Evolutionary conservation across 1,139 yeast species (phyloP).

Genomic region (Hansenula lynferdii): DNA sequence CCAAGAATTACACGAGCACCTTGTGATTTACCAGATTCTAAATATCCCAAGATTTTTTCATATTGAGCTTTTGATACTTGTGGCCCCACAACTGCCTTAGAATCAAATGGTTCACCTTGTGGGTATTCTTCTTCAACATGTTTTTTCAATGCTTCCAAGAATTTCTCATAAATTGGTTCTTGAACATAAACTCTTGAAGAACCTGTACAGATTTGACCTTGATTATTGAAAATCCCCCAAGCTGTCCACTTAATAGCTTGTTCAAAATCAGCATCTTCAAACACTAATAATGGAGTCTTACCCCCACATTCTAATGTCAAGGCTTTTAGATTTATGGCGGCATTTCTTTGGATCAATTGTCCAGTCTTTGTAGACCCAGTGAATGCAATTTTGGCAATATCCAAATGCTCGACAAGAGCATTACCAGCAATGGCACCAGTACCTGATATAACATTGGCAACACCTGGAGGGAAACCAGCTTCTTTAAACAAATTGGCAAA

Average conservation of each 20-base stretch:
- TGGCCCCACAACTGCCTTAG: conserved; percentile 66
- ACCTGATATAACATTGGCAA: conserved; percentile 57
- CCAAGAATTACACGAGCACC: conserved; percentile 68
- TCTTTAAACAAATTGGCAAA: conserved; percentile 49
- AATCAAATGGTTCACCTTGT: conserved; percentile 56
- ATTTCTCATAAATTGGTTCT: conserved; percentile 61
- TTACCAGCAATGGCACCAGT: conserved; percentile 52
- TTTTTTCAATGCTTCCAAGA: conserved; percentile 38
- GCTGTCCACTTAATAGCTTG: conserved; percentile 86
- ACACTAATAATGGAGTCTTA: conserved; percentile 69
- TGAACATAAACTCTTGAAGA: conserved; percentile 82
- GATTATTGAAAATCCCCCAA: conserved; percentile 75
- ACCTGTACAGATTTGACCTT: conserved; percentile 91
- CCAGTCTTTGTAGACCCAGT: conserved; percentile 64
- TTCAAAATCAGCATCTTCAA: conserved; percentile 71
- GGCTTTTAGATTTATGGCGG: conserved; percentile 61
- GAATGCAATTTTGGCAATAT: conserved; percentile 62
- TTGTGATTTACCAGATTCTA: conserved; percentile 61
- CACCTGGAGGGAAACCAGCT: conserved; percentile 74
- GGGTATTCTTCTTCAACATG: conserved; percentile 40
- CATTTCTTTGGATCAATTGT: conserved; percentile 50
- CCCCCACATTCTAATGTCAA: conserved; percentile 94
- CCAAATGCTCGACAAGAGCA: conserved; percentile 52
- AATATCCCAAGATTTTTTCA: conserved; percentile 62
- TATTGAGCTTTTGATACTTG: conserved; percentile 68